A percentile compares a stretch with the other conserved stretches of the same genome.
Evolutionary conservation across 2,329 filamentous ascomycete species (phyloP).

Genomic region (Hymenotorrendiella dingleyae): DNA sequence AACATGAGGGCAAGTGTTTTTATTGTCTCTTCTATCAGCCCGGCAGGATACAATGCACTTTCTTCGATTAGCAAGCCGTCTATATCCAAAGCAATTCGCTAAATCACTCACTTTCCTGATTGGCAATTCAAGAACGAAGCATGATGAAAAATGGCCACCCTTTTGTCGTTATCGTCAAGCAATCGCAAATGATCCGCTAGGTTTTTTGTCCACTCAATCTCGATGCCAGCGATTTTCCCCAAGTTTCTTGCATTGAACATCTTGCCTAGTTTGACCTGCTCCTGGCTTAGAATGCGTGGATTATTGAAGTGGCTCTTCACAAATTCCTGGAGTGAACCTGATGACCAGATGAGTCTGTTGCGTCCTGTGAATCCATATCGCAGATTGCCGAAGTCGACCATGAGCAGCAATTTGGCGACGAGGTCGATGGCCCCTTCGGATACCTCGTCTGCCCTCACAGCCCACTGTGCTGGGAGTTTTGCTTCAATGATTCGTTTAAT

Average conservation of each 20-base stretch:
- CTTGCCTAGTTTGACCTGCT: conserved; percentile 16
- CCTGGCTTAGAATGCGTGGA: background rate
- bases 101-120: conserved; percentile 8
- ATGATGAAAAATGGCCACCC: conserved; percentile 36
- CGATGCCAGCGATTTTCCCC: conserved; percentile 33
- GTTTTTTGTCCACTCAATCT: conserved; percentile 35
- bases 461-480: background rate
- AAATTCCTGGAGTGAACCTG: background rate
- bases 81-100: conserved; percentile 27
- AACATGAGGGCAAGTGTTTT: conserved; percentile 34
- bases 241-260: conserved; percentile 24
- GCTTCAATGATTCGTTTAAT: conserved; percentile 2
- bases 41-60: conserved; percentile 28
- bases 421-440: conserved; percentile 12
- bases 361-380: conserved; percentile 7
- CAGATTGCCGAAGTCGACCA: conserved; percentile 10
- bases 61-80: conserved; percentile 19
- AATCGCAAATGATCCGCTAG: conserved; percentile 37
- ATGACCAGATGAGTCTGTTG: conserved; percentile 5
- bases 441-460: conserved; percentile 1
- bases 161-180: conserved; percentile 34
- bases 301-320: conserved; percentile 5
- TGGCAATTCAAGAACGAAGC: conserved; percentile 33
- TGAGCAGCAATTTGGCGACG: conserved; percentile 8
- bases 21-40: conserved; percentile 33